Conservation (phyloP, 2,329 filamentous ascomycete species). For the Cladosporium sp. region DNA sequence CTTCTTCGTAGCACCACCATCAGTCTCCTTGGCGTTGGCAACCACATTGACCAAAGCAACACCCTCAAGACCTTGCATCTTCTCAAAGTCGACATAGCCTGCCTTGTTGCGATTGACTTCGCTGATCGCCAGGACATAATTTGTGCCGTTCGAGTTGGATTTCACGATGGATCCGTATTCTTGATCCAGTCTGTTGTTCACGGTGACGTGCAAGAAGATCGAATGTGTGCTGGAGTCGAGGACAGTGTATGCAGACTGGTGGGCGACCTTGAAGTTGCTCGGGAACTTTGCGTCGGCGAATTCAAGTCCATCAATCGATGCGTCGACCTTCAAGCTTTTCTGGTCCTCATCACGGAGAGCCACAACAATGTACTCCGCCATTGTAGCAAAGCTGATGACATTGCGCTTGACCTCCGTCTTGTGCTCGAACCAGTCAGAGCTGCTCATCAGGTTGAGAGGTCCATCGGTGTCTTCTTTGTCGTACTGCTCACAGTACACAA, state of each 20-base stretch:
- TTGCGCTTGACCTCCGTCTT: constrained; percentile 65
- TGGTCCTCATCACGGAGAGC: constrained; percentile 69
- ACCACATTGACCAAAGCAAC: constrained; percentile 87
- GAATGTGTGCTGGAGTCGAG: constrained; percentile 93
- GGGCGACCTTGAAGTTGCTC: constrained; percentile 74
- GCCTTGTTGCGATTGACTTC: constrained; percentile 76
- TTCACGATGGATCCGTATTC: constrained; percentile 89
- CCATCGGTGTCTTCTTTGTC: constrained; percentile 60
- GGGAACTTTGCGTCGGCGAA: constrained; percentile 89
- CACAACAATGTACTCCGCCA: constrained; percentile 95
- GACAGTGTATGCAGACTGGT: constrained; percentile 85
- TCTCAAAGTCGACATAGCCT: constrained; percentile 93
- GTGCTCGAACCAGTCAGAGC: constrained; percentile 75
- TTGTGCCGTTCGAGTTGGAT: constrained; percentile 97
- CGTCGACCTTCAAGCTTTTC: constrained; percentile 71
- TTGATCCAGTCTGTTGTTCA: constrained; percentile 64
- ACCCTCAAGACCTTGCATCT: constrained; percentile 88
- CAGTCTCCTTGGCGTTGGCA: constrained; percentile 67
- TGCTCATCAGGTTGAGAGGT: constrained; percentile 71
- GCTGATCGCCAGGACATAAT: constrained; percentile 80
- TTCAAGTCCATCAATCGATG: constrained; percentile 78
- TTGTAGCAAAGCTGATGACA: constrained; percentile 85
- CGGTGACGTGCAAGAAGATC: constrained; percentile 89
- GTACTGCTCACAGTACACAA: constrained; percentile 66
- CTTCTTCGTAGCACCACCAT: constrained; percentile 69